phyloP scores from a whole-genome alignment of 257 asterid species.

The Scutellaria barbata region DNA sequence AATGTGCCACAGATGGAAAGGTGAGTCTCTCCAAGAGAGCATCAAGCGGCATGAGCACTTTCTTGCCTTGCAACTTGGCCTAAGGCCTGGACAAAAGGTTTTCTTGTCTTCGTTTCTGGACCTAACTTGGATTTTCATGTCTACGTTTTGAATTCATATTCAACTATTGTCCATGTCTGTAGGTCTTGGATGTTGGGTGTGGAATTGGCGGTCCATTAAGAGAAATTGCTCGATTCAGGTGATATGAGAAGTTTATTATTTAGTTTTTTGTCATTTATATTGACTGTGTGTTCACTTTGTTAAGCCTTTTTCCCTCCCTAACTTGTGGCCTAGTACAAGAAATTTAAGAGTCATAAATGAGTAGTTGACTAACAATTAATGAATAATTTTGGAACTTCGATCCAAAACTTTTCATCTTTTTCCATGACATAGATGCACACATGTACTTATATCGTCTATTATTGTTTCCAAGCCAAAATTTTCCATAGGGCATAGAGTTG shows the following conservation, averaged over 20 bases:
- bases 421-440: background rate
- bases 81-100: conserved; percentile 92
- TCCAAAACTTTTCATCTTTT: background rate
- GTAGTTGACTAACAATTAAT: background rate
- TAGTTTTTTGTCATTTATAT: conserved; percentile 6
- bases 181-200: conserved; percentile 99
- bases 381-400: background rate
- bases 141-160: conserved; percentile 22
- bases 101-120: background rate
- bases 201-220: conserved; percentile 98
- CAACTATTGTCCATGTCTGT: conserved; percentile 33
- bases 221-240: conserved; percentile 97
- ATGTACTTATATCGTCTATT: background rate
- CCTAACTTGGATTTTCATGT: conserved; percentile 20
- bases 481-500: background rate
- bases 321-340: background rate
- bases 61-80: conserved; percentile 86
- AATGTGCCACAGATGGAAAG: conserved; percentile 71
- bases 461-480: background rate
- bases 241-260: conserved; percentile 26
- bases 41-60: conserved; percentile 94
- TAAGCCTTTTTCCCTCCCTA: background rate
- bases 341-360: background rate
- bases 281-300: background rate
- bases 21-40: conserved; percentile 93